Evolutionary conservation across 2,329 filamentous ascomycete genomes (phyloP).

Genomic region (Magnaporthiopsis rhizophila): DNA sequence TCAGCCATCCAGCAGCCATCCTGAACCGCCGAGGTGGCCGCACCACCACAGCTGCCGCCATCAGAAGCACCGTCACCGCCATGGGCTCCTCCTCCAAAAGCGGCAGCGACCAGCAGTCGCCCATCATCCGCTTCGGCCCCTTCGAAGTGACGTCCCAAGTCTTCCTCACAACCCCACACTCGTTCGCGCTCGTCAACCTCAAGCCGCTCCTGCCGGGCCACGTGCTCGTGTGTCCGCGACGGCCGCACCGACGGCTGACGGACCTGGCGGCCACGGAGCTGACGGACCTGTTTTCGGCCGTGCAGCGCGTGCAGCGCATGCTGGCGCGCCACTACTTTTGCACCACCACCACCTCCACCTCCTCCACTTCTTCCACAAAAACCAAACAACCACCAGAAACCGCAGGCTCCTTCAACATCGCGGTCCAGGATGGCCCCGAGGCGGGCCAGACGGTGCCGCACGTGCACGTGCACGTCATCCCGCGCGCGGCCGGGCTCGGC

Average conservation of each 20-base stretch:
- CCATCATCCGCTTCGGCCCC: conserved; percentile 65
- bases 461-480: conserved; percentile 88
- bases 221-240: conserved; percentile 76
- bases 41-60: background rate
- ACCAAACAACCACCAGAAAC: conserved; percentile 34
- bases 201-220: conserved; percentile 92
- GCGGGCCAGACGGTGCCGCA: conserved; percentile 93
- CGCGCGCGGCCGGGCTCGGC: conserved; percentile 36
- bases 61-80: background rate
- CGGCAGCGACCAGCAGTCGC: background rate
- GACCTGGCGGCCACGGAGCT: conserved; percentile 67
- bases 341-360: too few species aligned
- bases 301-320: conserved; percentile 74
- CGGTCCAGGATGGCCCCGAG: conserved; percentile 85
- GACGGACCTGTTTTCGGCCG: conserved; percentile 75
- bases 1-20: background rate
- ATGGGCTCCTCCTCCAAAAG: background rate
- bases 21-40: background rate
- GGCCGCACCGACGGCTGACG: conserved; percentile 61
- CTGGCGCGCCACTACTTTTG: conserved; percentile 55
- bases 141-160: conserved; percentile 79
- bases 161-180: conserved; percentile 72
- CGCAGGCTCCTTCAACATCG: conserved; percentile 77
- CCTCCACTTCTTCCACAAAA: too few species aligned
- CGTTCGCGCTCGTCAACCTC: conserved; percentile 88